Evolutionary conservation across 495 filamentous ascomycete species (phyloP), one percentile per base, ranked within the genome.

Genomic region (Hyaloscypha hepaticicola): DNA sequence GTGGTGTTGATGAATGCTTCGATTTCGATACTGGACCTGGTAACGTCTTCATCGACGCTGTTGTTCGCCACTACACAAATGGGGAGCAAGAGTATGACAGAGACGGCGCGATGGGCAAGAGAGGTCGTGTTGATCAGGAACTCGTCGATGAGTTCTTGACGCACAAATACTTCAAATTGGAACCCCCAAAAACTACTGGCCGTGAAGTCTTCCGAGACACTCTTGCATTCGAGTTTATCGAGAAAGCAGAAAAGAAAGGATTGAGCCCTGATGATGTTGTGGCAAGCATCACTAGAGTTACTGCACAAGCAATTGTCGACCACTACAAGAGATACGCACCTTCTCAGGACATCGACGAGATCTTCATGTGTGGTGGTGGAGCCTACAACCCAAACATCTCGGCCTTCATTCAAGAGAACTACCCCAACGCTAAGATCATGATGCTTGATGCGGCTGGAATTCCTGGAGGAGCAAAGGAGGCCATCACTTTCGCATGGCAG

Each of bases 281-380:
- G 9, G 83, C 84, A 0, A 82, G 80, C 1, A 78, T 85, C 27
- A 85, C 84, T 19, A 77, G 83, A 22, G 80, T 85, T 62, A 86
- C 83, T 1, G 80, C 83, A 0, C 79, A 85, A 64, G 78, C 81
- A 6, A 85, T 85, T 45, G 79, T 84, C 49, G 77, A 84, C 14
- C 81, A 84, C 56, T 85, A 85, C 74, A 72, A 73, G 14, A 77
- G 79, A 29, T 85, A 80, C 66, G 77, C 78, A 19, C 82, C 81
- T 5, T 71, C 63, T 27, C 48, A 64, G 38, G 71, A 77, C 45
- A 71, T 82, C n/a, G 76, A 80, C 64, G 83, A 87, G 72, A 79
- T 85, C 49, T 87, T 80, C 74, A 83, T 87, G 79, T 85, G 82
- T 72, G 83, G 83, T 19, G 84, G 83, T 19, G 84, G 83, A 21